A percentile compares a stretch with the other conserved stretches of the same genome.
Evolutionary conservation across 2,329 filamentous ascomycete genomes (phyloP).

Genomic region (Capronia americana): DNA sequence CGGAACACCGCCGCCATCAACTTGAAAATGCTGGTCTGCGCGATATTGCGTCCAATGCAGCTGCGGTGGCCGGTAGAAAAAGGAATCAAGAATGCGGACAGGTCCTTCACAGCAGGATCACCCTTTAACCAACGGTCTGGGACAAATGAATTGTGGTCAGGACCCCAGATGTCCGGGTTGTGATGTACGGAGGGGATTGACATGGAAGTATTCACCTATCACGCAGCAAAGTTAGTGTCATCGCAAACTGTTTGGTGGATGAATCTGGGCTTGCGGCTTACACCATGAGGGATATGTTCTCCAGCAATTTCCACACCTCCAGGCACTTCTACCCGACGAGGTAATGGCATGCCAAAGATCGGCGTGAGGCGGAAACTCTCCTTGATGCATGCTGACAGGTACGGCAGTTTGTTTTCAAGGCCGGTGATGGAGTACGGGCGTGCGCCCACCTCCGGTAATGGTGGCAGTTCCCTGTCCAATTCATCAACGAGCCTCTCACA

Average conservation of each 20-base stretch:
- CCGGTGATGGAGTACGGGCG: slow-evolving; percentile 39
- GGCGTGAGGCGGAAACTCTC: slow-evolving; percentile 48
- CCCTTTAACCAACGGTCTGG: slow-evolving; percentile 42
- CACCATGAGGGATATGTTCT: slow-evolving; percentile 40
- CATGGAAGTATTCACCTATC: slow-evolving; percentile 45
- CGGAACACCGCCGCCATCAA: slow-evolving; percentile 43
- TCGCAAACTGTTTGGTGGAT: not conserved
- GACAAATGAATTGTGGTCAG: slow-evolving; percentile 44
- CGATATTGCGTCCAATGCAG: slow-evolving; percentile 48
- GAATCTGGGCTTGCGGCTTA: slow-evolving; percentile 32
- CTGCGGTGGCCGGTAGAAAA: slow-evolving; percentile 45
- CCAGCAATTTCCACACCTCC: slow-evolving; percentile 41
- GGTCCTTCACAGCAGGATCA: slow-evolving; percentile 25
- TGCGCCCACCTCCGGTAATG: not conserved
- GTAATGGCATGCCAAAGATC: slow-evolving; percentile 46
- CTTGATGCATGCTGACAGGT: slow-evolving; percentile 41
- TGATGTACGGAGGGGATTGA: slow-evolving; percentile 41
- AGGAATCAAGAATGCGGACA: slow-evolving; percentile 42
- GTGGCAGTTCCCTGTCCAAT: slow-evolving; percentile 25
- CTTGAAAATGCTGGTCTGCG: slow-evolving; percentile 47
- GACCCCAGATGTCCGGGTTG: slow-evolving; percentile 44
- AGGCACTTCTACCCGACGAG: slow-evolving; percentile 41
- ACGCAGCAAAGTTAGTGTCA: slow-evolving; percentile 42
- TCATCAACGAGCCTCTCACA: slow-evolving; percentile 39
- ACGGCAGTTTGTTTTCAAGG: slow-evolving; percentile 42